Evolutionary conservation across 2,329 filamentous ascomycete genomes (phyloP), one percentile per base, ranked within the genome.

Genomic region (Botrytis cinerea): DNA sequence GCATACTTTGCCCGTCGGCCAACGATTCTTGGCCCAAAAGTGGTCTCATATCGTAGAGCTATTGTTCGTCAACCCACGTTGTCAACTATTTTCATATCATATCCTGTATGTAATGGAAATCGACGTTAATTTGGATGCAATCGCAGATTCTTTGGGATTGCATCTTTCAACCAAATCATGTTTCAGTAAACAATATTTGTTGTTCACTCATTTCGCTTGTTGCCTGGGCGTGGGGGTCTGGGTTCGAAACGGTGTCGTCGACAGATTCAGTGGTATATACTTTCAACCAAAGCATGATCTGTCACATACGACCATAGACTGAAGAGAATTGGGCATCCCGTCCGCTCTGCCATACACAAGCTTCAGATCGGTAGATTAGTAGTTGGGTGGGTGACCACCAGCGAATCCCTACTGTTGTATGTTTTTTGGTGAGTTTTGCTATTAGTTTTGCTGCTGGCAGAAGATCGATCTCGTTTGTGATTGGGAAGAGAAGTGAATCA

Each of bases 331-430:
- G 46, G 67, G 73, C 71, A 74, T 74, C 73, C 73, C 66, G 66
- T 74, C 63, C 71, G 71, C 71, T 74, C 71, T 74, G 73, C 66
- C 61, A 71, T 74, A 72, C 70, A 68, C 46, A 74, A 74, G 71
- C 64, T 28, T 70, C 71, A 70, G 61, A 73, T 73, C 66, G 71
- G 71, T 70, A 68, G 73, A 70, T 74, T 35, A 69, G 73, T 74
- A 74, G 71, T 74, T 70, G 54, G 57, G 71, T 73, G 59, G 70
- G 73, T 73, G 71, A 73, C 71, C 54, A 73, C 63, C 45, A 60
- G 73, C 73, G 73, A 74, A 74, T 74, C 25, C 70, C 70, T 69
- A 63, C 70, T 74, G 68, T 67, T 48, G 57, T 74, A 45, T 61
- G 60, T 71, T 28, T 46, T 12, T 64, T 48, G 22, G 12, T 1